Percentiles rank a stretch among this genome's conserved stretches.
Evolutionary conservation across 2,329 filamentous ascomycete species (phyloP).

Genomic region (Aspergillus piperis): DNA sequence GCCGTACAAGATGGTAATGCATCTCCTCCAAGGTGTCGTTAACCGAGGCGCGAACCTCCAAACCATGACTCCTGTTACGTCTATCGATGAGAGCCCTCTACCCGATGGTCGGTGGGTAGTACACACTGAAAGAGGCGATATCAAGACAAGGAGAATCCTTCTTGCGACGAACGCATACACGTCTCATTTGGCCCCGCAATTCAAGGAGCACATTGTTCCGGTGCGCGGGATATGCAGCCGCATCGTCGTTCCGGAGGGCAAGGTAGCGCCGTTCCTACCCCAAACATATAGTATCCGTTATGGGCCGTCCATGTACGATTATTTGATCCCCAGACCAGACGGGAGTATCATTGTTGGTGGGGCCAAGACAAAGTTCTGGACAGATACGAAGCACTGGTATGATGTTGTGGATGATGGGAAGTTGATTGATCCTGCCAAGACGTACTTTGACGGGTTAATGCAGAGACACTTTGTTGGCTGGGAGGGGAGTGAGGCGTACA

Average conservation of each 20-base stretch:
- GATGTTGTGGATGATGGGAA: constrained; percentile 46
- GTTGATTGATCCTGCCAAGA: constrained; percentile 49
- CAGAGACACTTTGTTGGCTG: constrained; percentile 38
- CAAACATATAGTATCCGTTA: constrained; percentile 58
- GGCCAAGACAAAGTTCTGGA: constrained; percentile 49
- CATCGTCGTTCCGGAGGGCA: constrained; percentile 27
- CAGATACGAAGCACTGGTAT: constrained; percentile 46
- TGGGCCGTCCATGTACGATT: constrained; percentile 52
- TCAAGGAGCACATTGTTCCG: constrained; percentile 72
- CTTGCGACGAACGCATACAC: constrained; percentile 88
- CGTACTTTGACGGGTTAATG: constrained; percentile 43
- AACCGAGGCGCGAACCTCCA: constrained; percentile 54
- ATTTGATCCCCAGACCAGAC: constrained; percentile 62
- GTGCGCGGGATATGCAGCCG: constrained; percentile 59
- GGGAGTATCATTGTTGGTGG: constrained; percentile 63
- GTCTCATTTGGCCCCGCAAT: constrained; percentile 68
- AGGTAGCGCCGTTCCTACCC: constrained; percentile 27
- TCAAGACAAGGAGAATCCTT: constrained; percentile 66
- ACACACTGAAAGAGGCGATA: constrained; percentile 63
- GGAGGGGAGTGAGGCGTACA: constrained; percentile 35
- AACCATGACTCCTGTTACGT: constrained; percentile 52
- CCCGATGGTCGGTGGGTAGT: constrained; percentile 52
- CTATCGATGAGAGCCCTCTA: constrained; percentile 13
- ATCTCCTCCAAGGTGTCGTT: constrained; percentile 60
- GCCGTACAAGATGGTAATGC: constrained; percentile 80